phyloP scores from a whole-genome alignment of 2,329 filamentous ascomycete species.

The Penicillium sumatraense region DNA sequence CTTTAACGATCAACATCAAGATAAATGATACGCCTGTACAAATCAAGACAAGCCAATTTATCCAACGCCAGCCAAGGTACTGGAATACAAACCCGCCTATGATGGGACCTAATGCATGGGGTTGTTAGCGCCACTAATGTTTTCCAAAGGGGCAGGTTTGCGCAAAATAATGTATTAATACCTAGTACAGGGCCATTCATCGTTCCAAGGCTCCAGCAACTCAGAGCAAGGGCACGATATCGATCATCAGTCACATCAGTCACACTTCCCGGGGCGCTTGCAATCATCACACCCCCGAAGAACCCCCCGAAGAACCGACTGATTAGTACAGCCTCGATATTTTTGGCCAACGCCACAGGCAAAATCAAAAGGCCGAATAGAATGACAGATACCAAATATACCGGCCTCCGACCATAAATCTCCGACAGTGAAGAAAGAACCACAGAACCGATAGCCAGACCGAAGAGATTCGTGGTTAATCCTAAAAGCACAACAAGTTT shows the following conservation, averaged over 20 bases:
- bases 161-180: slow-evolving; percentile 2
- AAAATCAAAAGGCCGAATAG: slow-evolving; percentile 68
- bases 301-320: slow-evolving; percentile 38
- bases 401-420: slow-evolving; percentile 36
- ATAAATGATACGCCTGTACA: slow-evolving; percentile 63
- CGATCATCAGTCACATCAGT: slow-evolving; percentile 76
- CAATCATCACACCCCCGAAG: slow-evolving; percentile 73
- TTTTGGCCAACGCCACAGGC: slow-evolving; percentile 64
- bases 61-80: slow-evolving; percentile 76
- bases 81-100: slow-evolving; percentile 50
- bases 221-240: slow-evolving; percentile 75
- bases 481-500: slow-evolving; percentile 67
- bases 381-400: slow-evolving; percentile 67
- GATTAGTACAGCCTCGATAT: slow-evolving; percentile 19
- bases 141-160: too few species aligned
- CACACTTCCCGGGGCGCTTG: slow-evolving; percentile 75
- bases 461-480: slow-evolving; percentile 74
- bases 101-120: slow-evolving; percentile 17
- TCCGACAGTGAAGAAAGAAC: slow-evolving; percentile 66
- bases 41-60: slow-evolving; percentile 76
- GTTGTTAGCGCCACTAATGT: slow-evolving; percentile 21
- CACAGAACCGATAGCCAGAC: slow-evolving; percentile 68
- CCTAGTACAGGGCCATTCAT: slow-evolving; percentile 66
- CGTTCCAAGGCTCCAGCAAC: slow-evolving; percentile 76
- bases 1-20: slow-evolving; percentile 63